Evolutionary conservation across 495 filamentous ascomycete species (phyloP).

Genomic region (Podospora anserina): DNA sequence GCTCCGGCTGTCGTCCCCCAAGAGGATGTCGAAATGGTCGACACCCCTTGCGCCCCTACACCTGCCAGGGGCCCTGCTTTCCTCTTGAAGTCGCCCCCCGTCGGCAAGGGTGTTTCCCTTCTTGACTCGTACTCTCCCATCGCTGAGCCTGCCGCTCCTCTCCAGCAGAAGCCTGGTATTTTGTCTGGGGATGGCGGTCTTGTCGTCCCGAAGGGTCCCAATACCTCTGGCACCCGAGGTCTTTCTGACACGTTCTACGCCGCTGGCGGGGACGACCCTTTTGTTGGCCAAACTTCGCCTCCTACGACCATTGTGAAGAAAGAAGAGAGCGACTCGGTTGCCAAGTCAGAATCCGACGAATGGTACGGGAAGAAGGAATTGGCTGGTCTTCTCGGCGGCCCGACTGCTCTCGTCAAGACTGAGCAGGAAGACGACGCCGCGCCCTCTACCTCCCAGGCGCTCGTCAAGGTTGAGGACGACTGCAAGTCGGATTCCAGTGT

Average conservation of each 20-base stretch:
- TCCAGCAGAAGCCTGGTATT: not conserved
- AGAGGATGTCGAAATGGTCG: not conserved
- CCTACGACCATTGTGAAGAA: not conserved
- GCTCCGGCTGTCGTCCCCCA: not conserved
- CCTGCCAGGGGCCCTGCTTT: not conserved
- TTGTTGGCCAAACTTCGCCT: not conserved
- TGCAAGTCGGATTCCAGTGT: not conserved
- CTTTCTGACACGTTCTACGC: constrained; percentile 23
- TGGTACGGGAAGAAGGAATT: constrained; percentile 20
- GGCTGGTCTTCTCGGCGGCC: not conserved
- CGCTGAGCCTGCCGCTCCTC: not conserved
- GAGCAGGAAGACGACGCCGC: not conserved
- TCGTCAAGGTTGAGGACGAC: constrained; percentile 3
- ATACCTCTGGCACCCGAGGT: constrained; percentile 11
- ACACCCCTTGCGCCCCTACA: not conserved
- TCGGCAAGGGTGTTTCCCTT: not conserved
- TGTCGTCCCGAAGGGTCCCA: not conserved
- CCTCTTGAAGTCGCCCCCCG: not conserved
- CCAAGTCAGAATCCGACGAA: constrained; percentile 3
- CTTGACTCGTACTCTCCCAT: not conserved
- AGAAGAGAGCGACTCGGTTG: constrained; percentile 11
- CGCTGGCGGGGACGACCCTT: constrained; percentile 15
- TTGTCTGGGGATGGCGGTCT: not conserved
- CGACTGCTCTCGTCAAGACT: not conserved
- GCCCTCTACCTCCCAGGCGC: not conserved